Evolutionary conservation across 441 rosid genomes (phyloP), one percentile per base, ranked within the genome.

Genomic region (Populus tomentosa): DNA sequence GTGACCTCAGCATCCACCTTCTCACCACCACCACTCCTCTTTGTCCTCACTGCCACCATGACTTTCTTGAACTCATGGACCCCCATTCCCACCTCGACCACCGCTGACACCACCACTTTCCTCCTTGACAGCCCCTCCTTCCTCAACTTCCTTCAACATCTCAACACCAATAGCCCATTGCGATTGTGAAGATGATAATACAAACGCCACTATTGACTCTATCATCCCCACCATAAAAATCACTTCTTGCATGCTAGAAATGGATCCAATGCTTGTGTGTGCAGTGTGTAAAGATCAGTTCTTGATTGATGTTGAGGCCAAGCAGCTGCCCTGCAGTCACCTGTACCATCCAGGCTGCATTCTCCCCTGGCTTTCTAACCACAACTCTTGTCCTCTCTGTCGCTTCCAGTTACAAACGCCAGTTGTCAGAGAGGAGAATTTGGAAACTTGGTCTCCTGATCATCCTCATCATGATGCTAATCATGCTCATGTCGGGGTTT

Each of bases 341-440:
- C 74, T 88, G n/a, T 90, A 87, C 76, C 94, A 89, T 68, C 77
- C 89, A 18, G 86, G 85, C 16, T 89, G 95, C 82, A 91, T 91
- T 68, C 78, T 86, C 23, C 90, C 90, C 0, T 91, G 93, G 91
- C 87, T 91, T 33, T 84, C 89, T 36, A 75, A 80, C 73, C 90
- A 88, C 32, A 80, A 82, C 61, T 88, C 95, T 5, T 91, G 93
- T 56, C 93, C 93, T 46, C 85, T 91, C 50, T 91, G 95, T 28
- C 88, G 95, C 28, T 90, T 87, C 72, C 83, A 80, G 76, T 81
- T 89, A 1, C 86, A 87, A 0, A 63, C 78, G n/a, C 26, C 62
- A 16, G 8, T 4, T 6, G 61, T 6, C 56, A 13, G 72, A 36
- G 42, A 56, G 6, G 76, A 36, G 24, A 63, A 10, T 33, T 68